Conservation (phyloP, 768 basidiomycete species). For the Termitomyces sp. region DNA sequence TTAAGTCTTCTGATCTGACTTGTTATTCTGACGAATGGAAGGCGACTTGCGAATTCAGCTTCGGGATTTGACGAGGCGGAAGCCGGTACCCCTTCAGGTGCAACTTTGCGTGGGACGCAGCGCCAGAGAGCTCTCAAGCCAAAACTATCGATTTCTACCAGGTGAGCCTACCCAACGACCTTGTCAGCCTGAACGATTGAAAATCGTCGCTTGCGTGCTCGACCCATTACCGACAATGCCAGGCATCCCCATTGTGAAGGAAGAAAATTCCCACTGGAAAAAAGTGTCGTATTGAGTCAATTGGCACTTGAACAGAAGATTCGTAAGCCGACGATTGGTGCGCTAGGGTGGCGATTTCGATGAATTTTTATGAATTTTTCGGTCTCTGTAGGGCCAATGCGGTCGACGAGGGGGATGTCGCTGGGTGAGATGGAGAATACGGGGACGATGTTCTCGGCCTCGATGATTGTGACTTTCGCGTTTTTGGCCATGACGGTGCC, state of each 20-base stretch:
- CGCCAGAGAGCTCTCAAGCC: background rate
- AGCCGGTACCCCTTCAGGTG: background rate
- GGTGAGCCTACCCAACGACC: background rate
- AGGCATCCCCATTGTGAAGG: background rate
- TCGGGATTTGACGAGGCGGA: background rate
- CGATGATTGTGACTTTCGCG: conserved; percentile 86
- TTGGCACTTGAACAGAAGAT: no score
- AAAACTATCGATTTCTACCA: background rate
- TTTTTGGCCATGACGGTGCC: conserved; percentile 83
- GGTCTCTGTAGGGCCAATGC: conserved; percentile 73
- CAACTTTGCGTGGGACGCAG: background rate
- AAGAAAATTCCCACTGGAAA: no score
- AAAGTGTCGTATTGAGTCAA: no score
- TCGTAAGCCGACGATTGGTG: conserved; percentile 29
- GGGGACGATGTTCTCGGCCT: conserved; percentile 90
- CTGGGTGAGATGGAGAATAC: conserved; percentile 77
- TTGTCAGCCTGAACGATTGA: background rate
- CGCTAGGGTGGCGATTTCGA: conserved; percentile 71
- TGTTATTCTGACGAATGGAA: no score
- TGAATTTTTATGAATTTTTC: conserved; percentile 76
- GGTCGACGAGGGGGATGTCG: conserved; percentile 80
- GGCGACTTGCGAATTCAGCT: background rate
- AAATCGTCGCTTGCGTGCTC: background rate
- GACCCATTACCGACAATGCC: background rate
- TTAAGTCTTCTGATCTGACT: no score